Evolutionary conservation across 495 filamentous ascomycete species (phyloP).

Genomic region (Penicillium egyptiacum): DNA sequence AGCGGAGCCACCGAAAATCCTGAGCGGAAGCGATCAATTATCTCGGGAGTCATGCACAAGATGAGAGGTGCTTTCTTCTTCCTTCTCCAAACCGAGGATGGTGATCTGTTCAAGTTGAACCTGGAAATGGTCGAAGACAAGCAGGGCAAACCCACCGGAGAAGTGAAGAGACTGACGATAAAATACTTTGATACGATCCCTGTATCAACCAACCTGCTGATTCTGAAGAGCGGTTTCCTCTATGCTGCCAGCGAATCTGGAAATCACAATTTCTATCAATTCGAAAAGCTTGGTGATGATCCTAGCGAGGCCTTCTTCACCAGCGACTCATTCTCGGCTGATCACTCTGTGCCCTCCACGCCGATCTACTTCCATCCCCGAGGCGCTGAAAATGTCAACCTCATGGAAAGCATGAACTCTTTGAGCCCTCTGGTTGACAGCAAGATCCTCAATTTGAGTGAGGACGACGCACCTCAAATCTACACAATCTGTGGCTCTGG

Average conservation of each 20-base stretch:
- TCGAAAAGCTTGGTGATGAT: slow-evolving; percentile 96
- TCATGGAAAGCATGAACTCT: slow-evolving; percentile 82
- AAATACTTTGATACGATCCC: slow-evolving; percentile 98
- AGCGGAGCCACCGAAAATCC: slow-evolving; percentile 88
- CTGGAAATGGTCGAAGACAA: slow-evolving; percentile 87
- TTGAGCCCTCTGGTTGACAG: slow-evolving; percentile 90
- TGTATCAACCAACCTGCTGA: slow-evolving; percentile 78
- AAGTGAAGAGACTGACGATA: slow-evolving; percentile 82
- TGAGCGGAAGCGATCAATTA: slow-evolving; percentile 79
- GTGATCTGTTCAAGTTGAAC: slow-evolving; percentile 95
- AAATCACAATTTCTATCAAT: slow-evolving; percentile 94
- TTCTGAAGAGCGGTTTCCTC: slow-evolving; percentile 93
- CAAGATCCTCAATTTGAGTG: slow-evolving; percentile 82
- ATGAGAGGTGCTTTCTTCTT: slow-evolving; percentile 98
- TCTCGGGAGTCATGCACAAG: slow-evolving; percentile 93
- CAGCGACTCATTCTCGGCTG: slow-evolving; percentile 78
- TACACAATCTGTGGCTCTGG: slow-evolving; percentile 88
- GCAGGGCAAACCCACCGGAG: slow-evolving; percentile 70
- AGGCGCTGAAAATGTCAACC: slow-evolving; percentile 72
- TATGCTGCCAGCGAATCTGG: slow-evolving; percentile 92
- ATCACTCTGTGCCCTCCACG: slow-evolving; percentile 63
- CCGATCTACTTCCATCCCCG: slow-evolving; percentile 85
- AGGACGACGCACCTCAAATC: slow-evolving; percentile 95
- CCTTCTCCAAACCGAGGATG: slow-evolving; percentile 91
- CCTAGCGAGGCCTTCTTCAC: slow-evolving; percentile 82